Percentiles rank a stretch among this genome's conserved stretches.
Evolutionary conservation across 129 eudicot genomes (phyloP).

Genomic region (Oenanthe sinensis): DNA sequence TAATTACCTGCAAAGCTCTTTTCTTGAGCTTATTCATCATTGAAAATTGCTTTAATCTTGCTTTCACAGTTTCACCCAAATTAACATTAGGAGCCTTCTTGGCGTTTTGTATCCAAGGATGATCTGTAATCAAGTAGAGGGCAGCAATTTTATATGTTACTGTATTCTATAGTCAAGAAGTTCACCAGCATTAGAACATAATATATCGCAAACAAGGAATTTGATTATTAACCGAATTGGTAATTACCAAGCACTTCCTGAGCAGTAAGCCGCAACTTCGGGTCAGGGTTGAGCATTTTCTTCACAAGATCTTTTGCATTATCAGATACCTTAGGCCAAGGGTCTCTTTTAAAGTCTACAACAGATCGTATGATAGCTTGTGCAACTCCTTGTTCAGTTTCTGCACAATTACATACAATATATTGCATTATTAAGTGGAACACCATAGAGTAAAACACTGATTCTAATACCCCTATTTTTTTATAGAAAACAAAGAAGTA

Average conservation of each 20-base stretch:
- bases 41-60: slow-evolving; percentile 34
- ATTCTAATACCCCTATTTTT: neutral
- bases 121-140: slow-evolving; percentile 18
- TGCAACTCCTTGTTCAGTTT: slow-evolving; percentile 43
- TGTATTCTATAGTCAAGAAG: neutral
- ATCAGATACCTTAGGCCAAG: slow-evolving; percentile 38
- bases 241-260: slow-evolving; percentile 33
- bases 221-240: neutral
- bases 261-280: slow-evolving; percentile 31
- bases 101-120: slow-evolving; percentile 29
- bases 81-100: slow-evolving; percentile 40
- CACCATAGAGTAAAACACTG: neutral
- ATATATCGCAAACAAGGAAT: neutral
- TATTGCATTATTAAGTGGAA: neutral
- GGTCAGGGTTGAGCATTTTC: slow-evolving; percentile 40
- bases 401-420: slow-evolving; percentile 14
- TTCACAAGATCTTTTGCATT: slow-evolving; percentile 37
- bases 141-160: neutral
- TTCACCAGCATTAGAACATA: neutral
- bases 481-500: too few relatives aligned
- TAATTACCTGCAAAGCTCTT: slow-evolving; percentile 32
- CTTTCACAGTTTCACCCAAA: slow-evolving; percentile 37
- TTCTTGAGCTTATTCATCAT: slow-evolving; percentile 39
- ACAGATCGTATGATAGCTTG: slow-evolving; percentile 32
- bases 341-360: slow-evolving; percentile 30